Conservation (phyloP, 2,329 filamentous ascomycete species). For the Penicillium psychrosexuale region DNA sequence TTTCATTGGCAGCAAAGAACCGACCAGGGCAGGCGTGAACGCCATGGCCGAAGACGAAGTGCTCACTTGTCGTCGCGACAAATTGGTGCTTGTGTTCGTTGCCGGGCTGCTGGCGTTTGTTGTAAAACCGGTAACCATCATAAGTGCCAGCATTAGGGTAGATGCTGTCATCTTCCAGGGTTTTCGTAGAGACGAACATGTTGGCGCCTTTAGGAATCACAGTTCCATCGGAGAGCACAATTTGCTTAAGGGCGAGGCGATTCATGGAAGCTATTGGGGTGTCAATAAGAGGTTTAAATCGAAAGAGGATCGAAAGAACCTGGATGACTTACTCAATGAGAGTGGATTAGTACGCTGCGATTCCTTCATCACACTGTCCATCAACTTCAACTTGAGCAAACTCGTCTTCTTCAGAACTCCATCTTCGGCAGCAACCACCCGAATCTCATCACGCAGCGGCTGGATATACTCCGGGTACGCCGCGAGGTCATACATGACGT, state of each 20-base stretch:
- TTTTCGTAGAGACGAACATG: constrained; percentile 25
- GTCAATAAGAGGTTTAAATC: neutral
- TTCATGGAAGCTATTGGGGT: constrained; percentile 23
- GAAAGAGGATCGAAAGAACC: neutral
- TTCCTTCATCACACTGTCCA: constrained; percentile 39
- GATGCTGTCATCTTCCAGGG: constrained; percentile 24
- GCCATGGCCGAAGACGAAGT: constrained; percentile 40
- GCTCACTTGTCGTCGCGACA: constrained; percentile 30
- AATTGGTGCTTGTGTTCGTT: constrained; percentile 31
- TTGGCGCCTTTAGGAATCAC: constrained; percentile 29
- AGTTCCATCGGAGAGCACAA: constrained; percentile 31
- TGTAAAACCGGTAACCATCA: constrained; percentile 37
- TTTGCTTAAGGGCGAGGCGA: constrained; percentile 21
- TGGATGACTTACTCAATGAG: constrained; percentile 23
- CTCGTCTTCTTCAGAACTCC: constrained; percentile 36
- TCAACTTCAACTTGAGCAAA: constrained; percentile 32
- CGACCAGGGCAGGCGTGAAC: constrained; percentile 48
- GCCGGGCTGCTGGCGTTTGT: constrained; percentile 29
- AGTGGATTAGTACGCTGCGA: constrained; percentile 30
- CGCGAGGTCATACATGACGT: constrained; percentile 54
- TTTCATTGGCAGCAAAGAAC: constrained; percentile 56
- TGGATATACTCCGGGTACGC: constrained; percentile 51
- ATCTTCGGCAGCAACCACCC: constrained; percentile 42
- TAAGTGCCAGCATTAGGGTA: constrained; percentile 30
- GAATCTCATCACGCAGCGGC: constrained; percentile 53